Conservation (phyloP, 1,284 basidiomycete genomes). For the Ustilago tritici region DNA sequence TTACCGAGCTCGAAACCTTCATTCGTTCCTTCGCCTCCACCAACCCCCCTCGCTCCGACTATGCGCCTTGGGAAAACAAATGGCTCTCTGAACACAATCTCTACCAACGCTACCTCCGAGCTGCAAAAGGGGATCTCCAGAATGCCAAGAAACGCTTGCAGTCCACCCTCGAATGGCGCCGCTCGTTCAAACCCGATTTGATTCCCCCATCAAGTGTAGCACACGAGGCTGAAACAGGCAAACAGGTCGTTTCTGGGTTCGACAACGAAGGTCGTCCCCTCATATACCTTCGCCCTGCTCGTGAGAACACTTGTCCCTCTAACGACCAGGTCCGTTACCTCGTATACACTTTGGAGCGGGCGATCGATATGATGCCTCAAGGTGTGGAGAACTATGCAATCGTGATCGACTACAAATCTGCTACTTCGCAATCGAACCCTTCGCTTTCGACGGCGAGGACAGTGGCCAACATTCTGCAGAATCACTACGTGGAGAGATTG, state of each 20-base stretch:
- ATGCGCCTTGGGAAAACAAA: constrained; percentile 52
- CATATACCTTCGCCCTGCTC: constrained; percentile 64
- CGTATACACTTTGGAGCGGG: constrained; percentile 65
- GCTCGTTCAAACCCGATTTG: constrained; percentile 63
- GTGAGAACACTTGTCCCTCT: constrained; percentile 64
- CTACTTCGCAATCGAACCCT: constrained; percentile 57
- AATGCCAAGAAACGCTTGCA: constrained; percentile 62
- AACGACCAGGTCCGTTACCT: constrained; percentile 64
- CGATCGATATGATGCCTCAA: constrained; percentile 61
- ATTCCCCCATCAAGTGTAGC: constrained; percentile 62
- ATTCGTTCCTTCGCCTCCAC: constrained; percentile 15
- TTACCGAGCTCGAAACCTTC: constrained; percentile 36
- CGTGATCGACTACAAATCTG: constrained; percentile 61
- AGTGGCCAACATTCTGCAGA: constrained; percentile 79
- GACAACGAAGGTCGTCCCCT: constrained; percentile 62
- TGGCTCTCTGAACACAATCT: constrained; percentile 57
- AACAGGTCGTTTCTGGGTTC: constrained; percentile 65
- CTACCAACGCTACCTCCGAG: constrained; percentile 61
- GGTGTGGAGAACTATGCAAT: constrained; percentile 61
- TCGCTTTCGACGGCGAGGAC: constrained; percentile 48
- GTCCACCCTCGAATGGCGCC: constrained; percentile 65
- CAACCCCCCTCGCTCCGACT: constrained; percentile 34
- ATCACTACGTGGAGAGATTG: constrained; percentile 90
- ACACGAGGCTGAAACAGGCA: constrained; percentile 63
- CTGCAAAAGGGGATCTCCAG: constrained; percentile 62